A percentile compares a stretch with the other conserved stretches of the same genome.
phyloP scores from a whole-genome alignment of 176 grass and related monocot species.

The Hyparrhenia diplandra region DNA sequence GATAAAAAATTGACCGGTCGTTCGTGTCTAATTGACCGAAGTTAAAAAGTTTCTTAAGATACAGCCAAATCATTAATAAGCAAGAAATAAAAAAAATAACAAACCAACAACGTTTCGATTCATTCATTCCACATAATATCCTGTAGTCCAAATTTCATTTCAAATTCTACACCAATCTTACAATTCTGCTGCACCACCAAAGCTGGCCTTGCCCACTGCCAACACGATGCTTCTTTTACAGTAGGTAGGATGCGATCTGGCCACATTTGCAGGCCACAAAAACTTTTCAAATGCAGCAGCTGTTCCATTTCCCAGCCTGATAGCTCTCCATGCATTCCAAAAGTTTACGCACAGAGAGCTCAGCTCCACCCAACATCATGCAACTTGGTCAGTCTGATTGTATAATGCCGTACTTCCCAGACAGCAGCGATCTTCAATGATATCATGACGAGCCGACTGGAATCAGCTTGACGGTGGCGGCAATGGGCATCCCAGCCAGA shows the following conservation, averaged over 20 bases:
- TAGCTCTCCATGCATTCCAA: conserved; percentile 16
- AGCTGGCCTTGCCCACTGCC: not conserved
- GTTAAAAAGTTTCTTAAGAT: too few species aligned
- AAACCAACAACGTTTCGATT: not conserved
- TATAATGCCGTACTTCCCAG: not conserved
- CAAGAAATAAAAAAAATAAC: not conserved
- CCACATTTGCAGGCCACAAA: conserved; percentile 9
- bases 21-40: too few species aligned
- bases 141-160: not conserved
- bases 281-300: conserved; percentile 6
- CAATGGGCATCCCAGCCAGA: conserved; percentile 73
- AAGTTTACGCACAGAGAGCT: conserved; percentile 7
- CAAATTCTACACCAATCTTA: conserved; percentile 14
- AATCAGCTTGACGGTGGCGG: conserved; percentile 60
- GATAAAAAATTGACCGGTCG: too few species aligned
- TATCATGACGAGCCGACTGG: conserved; percentile 63
- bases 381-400: not conserved
- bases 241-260: conserved; percentile 7
- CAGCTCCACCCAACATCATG: conserved; percentile 1
- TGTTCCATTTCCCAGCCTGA: not conserved
- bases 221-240: conserved; percentile 18
- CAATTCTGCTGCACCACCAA: not conserved
- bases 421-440: not conserved
- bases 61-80: not conserved
- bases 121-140: conserved; percentile 8